These are phyloP conservation scores for Daldinia loculata DNA, from an alignment of 495 filamentous ascomycete species.

Conservation along the genomic window DNA sequence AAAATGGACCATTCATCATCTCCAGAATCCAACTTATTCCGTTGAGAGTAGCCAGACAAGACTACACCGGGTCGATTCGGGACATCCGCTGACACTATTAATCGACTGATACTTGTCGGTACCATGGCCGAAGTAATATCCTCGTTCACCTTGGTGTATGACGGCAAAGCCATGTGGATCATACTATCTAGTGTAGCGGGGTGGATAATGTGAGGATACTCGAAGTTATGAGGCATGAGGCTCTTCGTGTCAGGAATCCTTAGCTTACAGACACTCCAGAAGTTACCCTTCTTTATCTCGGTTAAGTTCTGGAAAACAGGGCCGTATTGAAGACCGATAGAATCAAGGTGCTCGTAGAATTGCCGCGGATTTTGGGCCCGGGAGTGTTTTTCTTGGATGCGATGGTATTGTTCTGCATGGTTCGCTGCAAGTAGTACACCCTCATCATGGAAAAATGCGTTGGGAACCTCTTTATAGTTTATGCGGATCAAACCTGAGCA, in stretches of 20 bases:
- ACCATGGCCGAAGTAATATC: not conserved
- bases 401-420: not conserved
- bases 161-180: slow-evolving; percentile 25
- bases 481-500: not conserved
- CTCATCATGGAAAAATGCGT: not conserved
- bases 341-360: slow-evolving; percentile 11
- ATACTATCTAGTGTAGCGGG: slow-evolving; percentile 57
- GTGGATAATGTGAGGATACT: slow-evolving; percentile 57
- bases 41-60: not conserved
- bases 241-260: slow-evolving; percentile 51
- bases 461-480: not conserved
- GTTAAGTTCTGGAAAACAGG: slow-evolving; percentile 1
- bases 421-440: not conserved
- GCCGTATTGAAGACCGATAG: slow-evolving; percentile 17
- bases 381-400: not conserved
- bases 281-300: slow-evolving; percentile 5
- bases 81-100: not conserved
- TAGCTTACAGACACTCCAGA: slow-evolving; percentile 3
- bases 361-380: not conserved
- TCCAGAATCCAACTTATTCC: not conserved
- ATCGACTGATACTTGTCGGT: not conserved
- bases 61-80: not conserved
- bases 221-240: slow-evolving; percentile 54
- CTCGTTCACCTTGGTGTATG: not conserved
- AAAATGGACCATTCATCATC: not conserved